Percentiles rank a stretch among this genome's conserved stretches.
phyloP scores from a whole-genome alignment of 495 filamentous ascomycete genomes.

The Talaromyces adpressus region DNA sequence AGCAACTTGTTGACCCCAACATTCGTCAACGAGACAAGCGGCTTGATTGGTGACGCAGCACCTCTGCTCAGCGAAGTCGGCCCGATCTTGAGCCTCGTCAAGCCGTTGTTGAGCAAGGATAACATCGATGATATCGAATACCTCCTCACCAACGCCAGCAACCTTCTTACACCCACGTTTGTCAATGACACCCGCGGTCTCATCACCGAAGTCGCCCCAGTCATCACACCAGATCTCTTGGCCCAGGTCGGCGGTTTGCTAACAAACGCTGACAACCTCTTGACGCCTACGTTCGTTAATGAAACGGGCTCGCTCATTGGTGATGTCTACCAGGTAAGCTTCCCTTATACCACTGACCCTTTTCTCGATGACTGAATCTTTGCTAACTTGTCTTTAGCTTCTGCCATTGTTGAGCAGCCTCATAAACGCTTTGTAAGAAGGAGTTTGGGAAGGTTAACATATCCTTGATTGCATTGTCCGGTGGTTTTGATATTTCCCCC shows the following conservation, averaged over 20 bases:
- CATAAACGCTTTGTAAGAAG: slow-evolving; percentile 5
- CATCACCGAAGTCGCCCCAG: slow-evolving; percentile 29
- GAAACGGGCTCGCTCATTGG: slow-evolving; percentile 40
- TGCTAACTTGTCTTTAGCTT: slow-evolving; percentile 22
- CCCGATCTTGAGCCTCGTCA: slow-evolving; percentile 24
- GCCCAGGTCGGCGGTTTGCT: slow-evolving; percentile 27
- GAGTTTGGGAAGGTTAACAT: not conserved
- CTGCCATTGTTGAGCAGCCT: slow-evolving; percentile 18
- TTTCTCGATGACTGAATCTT: not conserved
- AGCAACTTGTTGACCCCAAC: slow-evolving; percentile 30
- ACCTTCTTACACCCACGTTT: slow-evolving; percentile 32
- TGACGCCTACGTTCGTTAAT: slow-evolving; percentile 36
- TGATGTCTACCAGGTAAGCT: slow-evolving; percentile 43
- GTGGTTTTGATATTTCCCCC: not conserved
- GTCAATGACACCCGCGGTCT: slow-evolving; percentile 35
- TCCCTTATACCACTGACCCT: not conserved
- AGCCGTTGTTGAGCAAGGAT: slow-evolving; percentile 26
- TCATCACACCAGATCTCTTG: slow-evolving; percentile 30
- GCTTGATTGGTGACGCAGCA: slow-evolving; percentile 25
- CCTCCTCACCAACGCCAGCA: slow-evolving; percentile 32
- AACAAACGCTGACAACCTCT: slow-evolving; percentile 27
- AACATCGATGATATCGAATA: slow-evolving; percentile 18
- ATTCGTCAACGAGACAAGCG: slow-evolving; percentile 35
- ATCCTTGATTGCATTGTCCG: slow-evolving; percentile 2
- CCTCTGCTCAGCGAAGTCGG: slow-evolving; percentile 14